Base-by-base conservation (phyloP, 441 rosid genomes). In the Pelargonium cotyledonis region DNA sequence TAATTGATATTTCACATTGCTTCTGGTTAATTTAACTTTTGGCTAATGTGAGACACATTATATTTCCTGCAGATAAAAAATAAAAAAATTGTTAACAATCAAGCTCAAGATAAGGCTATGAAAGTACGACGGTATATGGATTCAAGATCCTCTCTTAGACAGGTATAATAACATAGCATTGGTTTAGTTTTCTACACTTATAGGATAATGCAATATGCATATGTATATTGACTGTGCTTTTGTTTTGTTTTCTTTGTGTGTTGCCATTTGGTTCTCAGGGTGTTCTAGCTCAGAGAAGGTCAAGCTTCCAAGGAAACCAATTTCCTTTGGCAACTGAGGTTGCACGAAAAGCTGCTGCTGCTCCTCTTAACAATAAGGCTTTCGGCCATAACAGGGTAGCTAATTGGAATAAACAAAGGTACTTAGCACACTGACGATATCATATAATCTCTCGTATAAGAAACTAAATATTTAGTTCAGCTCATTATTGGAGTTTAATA, bases 61-160 rank as follows among this genome's bases (percentile, higher is more conserved):
- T 55, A 41, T 75, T 43, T 65, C 66, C 21, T 7, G 60, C 83
- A 94, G 98, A 94, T 80, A 68, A 91, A 85, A 82, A 80, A 65
- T 44, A 80, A 71, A 75, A 91, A 74, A 23, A 31, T 75, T 57
- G 77, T 78, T 65, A 72, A 51, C 65, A 83, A 79, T 80, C 80
- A 79, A 73, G 66, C 80, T 67, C 82, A 70, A 53, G 89, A 80
- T 15, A 85, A 81, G 73, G 76, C 85, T 23, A 72, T 79, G 26
- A 88, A 83, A 81, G 79, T 83, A 65, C 80, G 75, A 67, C 86
- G 49, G 35, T 84, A 82, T 77, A 80, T 87, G 87, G 77, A 83
- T 70, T 86, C 97, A 0, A 75, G 91, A 29, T 83, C 95, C 61
- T 79, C 85, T 68, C 80, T 88, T 80, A 89, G 97, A 71, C 97